Percentiles rank a stretch among this genome's conserved stretches.
phyloP scores from a whole-genome alignment of 352 stramenopile genomes.

The Globisporangium alternatum region DNA sequence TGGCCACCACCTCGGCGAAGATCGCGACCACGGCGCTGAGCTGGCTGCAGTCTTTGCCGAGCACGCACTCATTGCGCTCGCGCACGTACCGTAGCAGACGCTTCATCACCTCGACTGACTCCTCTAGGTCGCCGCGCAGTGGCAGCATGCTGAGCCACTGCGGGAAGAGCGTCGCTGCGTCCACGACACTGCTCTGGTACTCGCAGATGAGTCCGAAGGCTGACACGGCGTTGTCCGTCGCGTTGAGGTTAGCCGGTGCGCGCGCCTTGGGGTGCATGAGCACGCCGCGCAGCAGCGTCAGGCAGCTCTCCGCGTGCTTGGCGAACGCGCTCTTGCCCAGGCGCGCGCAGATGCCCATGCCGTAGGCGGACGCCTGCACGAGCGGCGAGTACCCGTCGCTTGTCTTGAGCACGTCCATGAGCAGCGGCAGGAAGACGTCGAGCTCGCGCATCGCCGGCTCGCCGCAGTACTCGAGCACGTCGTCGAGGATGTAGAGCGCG shows the following conservation, averaged over 20 bases:
- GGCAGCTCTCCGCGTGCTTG: constrained; percentile 40
- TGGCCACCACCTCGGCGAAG: constrained; percentile 49
- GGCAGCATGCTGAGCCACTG: constrained; percentile 73
- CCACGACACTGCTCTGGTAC: constrained; percentile 46
- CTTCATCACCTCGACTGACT: constrained; percentile 61
- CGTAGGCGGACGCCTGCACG: constrained; percentile 70
- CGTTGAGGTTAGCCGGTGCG: constrained; percentile 55
- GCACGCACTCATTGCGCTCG: constrained; percentile 56
- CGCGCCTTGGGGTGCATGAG: constrained; percentile 51
- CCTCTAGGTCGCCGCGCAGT: constrained; percentile 71
- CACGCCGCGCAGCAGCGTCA: constrained; percentile 61
- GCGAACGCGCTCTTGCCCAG: constrained; percentile 53
- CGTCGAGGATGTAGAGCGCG: constrained; percentile 85
- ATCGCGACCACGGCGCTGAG: constrained; percentile 54
- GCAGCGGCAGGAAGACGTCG: constrained; percentile 64
- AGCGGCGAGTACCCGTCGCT: constrained; percentile 54
- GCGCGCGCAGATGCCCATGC: constrained; percentile 64
- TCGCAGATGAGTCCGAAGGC: constrained; percentile 74
- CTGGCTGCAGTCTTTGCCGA: constrained; percentile 47
- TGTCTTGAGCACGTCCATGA: constrained; percentile 61
- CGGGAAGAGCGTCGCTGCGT: constrained; percentile 50
- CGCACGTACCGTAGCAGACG: constrained; percentile 65
- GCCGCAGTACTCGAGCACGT: constrained; percentile 80
- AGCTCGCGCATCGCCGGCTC: constrained; percentile 40
- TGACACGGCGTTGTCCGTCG: constrained; percentile 77